phyloP scores from a whole-genome alignment of 1,284 basidiomycete species.

The Ganoderma sinense region DNA sequence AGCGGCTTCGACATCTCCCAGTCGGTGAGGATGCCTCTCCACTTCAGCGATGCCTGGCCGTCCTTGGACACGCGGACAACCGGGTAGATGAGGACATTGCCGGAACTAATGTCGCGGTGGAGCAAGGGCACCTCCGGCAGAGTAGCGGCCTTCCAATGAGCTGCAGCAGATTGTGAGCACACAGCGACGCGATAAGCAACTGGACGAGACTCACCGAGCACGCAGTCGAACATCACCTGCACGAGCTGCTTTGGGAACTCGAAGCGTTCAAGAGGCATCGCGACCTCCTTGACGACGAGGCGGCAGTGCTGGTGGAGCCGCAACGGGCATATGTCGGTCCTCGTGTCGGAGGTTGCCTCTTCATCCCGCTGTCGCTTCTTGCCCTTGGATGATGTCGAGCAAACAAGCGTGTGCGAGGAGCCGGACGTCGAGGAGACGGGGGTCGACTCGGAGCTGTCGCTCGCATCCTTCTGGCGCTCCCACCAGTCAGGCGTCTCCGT shows the following conservation, averaged over 20 bases:
- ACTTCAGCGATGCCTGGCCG: background rate
- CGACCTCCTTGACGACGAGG: constrained; percentile 7
- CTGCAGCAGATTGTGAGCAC: background rate
- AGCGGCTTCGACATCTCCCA: constrained; percentile 25
- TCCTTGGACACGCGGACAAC: background rate
- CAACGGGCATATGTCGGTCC: background rate
- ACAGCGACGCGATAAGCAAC: background rate
- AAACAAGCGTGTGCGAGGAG: background rate
- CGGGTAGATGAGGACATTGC: constrained; percentile 12
- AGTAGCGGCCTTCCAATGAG: background rate
- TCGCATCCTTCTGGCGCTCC: background rate
- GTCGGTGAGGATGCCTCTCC: constrained; percentile 22
- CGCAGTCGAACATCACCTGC: constrained; percentile 3
- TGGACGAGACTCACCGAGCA: background rate
- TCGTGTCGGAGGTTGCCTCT: background rate
- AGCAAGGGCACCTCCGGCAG: background rate
- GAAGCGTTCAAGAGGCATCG: background rate
- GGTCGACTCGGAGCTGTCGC: background rate
- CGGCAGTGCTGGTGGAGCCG: constrained; percentile 5
- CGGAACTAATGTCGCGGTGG: constrained; percentile 11
- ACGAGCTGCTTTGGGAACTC: constrained; percentile 1
- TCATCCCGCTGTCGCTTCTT: background rate
- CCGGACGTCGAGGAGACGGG: background rate
- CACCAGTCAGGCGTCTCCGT: constrained; percentile 4
- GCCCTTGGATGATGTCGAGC: background rate